Evolutionary conservation across 1,139 yeast species (phyloP).

Genomic region (Meyerozyma guilliermondii): DNA sequence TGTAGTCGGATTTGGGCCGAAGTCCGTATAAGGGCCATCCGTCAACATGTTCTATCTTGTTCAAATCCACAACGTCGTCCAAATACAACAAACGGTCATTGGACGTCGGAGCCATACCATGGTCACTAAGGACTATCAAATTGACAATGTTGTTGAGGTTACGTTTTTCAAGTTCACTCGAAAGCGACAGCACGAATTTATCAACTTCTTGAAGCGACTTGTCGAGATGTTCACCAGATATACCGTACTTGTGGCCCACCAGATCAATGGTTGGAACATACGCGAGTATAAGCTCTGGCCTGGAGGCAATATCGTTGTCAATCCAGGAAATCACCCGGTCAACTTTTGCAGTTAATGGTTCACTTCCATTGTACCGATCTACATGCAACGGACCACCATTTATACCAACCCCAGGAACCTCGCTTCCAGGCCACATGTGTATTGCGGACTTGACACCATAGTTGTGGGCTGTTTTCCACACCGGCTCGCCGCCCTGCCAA

Average conservation of each 20-base stretch:
- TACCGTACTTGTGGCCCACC: conserved; percentile 69
- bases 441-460: conserved; percentile 68
- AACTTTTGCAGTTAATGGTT: conserved; percentile 52
- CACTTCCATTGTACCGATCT: conserved; percentile 63
- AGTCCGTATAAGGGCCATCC: conserved; percentile 92
- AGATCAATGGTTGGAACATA: conserved; percentile 81
- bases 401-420: conserved; percentile 49
- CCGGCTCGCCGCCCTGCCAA: conserved; percentile 85
- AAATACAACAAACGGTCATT: conserved; percentile 58
- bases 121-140: conserved; percentile 77
- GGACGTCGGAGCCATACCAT: conserved; percentile 90
- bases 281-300: conserved; percentile 77
- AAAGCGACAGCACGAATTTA: conserved; percentile 47
- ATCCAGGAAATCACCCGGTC: conserved; percentile 61
- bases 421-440: conserved; percentile 98
- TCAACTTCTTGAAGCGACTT: conserved; percentile 63
- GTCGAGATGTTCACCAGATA: conserved; percentile 52
- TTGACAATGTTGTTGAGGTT: conserved; percentile 64
- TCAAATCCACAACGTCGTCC: conserved; percentile 60
- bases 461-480: conserved; percentile 74
- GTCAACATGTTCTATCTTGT: conserved; percentile 56
- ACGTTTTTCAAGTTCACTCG: conserved; percentile 44
- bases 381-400: conserved; percentile 46
- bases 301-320: conserved; percentile 42
- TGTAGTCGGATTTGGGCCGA: conserved; percentile 44